Evolutionary conservation across 176 grass and related monocot genomes (phyloP), one percentile per base, ranked within the genome.

Genomic region (Carex pumila): DNA sequence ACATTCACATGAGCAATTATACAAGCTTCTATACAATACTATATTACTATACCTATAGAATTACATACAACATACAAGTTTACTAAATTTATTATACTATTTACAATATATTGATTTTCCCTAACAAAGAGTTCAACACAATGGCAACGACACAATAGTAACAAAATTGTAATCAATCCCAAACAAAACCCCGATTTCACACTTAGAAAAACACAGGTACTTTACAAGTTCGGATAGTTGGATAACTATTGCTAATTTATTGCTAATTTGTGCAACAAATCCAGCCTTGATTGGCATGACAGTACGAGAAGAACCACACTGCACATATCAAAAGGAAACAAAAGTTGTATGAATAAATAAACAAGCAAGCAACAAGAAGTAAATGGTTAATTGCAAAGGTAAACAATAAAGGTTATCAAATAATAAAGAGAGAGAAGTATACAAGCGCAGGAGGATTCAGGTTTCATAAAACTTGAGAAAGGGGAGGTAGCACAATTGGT

Each of bases 221-320:
- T 49, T 11, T 53, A 45, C 14, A 58, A 30, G 47, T 31, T 75
- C 0, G 10, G 49, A 15, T 29, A 36, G 60, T 81, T 47, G 31
- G 31, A 81, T 61, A 43, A 61, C 29, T 83, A 31, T 69, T 83
- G 17, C 12, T 83, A 85, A 18, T 91, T 88, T 83, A 31, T 69
- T 83, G 17, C 12, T 83, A 85, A 18, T 91, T 88, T n/a, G n/a
- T n/a, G 91, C 91, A n/a, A 94, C 85, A 41, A 88, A 94, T 61
- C 95, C 86, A 90, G 86, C 80, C 66, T 87, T 95, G 73, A 93
- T 98, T 29, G 91, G 89, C 30, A 88, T 86, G n/a, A 98, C 95
- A 2, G 95, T 89, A 54, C 89, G 89, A 71, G 92, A 89, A 9
- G 91, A 95, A 17, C 95, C 95, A 93, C 95, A 95, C 95, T 93